Base-by-base conservation (phyloP, 164 flowering plant genomes). In the Warburgia ugandensis region DNA sequence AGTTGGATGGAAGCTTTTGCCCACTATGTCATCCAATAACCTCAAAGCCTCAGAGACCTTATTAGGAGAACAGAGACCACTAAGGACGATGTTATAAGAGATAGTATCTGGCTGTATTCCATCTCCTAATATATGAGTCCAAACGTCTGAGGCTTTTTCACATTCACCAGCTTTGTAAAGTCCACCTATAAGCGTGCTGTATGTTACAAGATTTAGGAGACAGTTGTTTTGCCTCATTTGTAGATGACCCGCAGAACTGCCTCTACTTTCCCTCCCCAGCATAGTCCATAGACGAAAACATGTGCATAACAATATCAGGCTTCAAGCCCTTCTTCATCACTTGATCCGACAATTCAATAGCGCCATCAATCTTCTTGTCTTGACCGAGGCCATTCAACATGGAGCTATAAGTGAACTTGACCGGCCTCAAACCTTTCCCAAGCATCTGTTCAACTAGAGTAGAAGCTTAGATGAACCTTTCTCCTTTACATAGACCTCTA, bases 101-200 rank as follows among this genome's bases (percentile, higher is more conserved):
- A 87, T 57, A 13, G 83, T 76, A 77, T 85, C 95, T 5, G 84
- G 92, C 59, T 52, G 59, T 14, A 81, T 60, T 45, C 91, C 86
- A 46, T 65, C 23, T 57, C 65, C 53, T 23, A 63, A 57, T 43
- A 83, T 85, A 61, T 65, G 65, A 21, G 60, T 62, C 98, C 96
- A 87, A 57, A 83, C 71, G 19, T 61, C 71, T 31, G 61, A 68
- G 16, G 83, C 95, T 59, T 63, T 78, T 30, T 66, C 62, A 60
- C 49, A 70, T 17, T 75, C 77, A 50, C 81, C 52, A 19, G 52
- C 64, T 66, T 74, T 76, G 64, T 67, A 91, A 35, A 91, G 65
- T 5, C 95, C 96, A 48, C 85, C 80, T 84, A 87, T 85, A 20
- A 85, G 68, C 5, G 86, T 85, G 63, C 83, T 91, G 68, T 78